These are phyloP conservation scores for Larix sibirica DNA, from an alignment of 83 land plant species.

Conservation along the genomic window DNA sequence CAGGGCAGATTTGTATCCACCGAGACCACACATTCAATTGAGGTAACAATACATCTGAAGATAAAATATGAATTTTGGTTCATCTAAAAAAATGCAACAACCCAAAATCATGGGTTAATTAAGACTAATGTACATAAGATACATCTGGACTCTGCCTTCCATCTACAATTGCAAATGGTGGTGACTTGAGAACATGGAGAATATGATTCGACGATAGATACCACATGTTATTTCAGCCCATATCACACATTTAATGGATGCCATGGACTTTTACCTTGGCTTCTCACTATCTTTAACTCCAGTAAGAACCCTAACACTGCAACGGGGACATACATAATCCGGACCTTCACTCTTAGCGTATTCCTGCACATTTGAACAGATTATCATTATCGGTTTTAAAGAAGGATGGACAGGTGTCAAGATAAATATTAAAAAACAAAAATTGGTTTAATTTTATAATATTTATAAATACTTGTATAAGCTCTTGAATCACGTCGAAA, in stretches of 20 bases:
- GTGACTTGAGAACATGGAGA: not conserved
- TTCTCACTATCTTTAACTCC: slow-evolving; percentile 18
- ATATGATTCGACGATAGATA: not conserved
- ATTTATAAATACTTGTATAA: not conserved
- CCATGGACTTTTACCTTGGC: slow-evolving; percentile 6
- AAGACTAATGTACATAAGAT: slow-evolving; percentile 17
- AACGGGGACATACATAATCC: slow-evolving; percentile 94
- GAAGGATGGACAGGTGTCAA: not conserved
- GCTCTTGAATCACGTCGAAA: not conserved
- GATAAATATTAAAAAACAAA: not conserved
- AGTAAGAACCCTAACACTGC: slow-evolving; percentile 44
- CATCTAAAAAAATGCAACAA: slow-evolving; percentile 11
- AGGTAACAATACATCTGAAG: slow-evolving; percentile 1
- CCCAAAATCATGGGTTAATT: slow-evolving; percentile 21
- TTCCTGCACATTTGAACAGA: slow-evolving; percentile 51
- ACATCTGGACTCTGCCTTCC: slow-evolving; percentile 14
- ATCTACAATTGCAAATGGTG: slow-evolving; percentile 4
- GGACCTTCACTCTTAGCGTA: slow-evolving; percentile 98
- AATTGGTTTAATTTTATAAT: not conserved
- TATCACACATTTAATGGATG: not conserved
- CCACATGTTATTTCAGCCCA: not conserved
- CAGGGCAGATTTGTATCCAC: not conserved
- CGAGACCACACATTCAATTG: slow-evolving; percentile 6
- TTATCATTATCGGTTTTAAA: not conserved
- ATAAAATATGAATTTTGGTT: slow-evolving; percentile 16